Evolutionary conservation across 208 protist genomes (phyloP), one percentile per base, ranked within the genome.

Genomic region (Leishmania turanica): DNA sequence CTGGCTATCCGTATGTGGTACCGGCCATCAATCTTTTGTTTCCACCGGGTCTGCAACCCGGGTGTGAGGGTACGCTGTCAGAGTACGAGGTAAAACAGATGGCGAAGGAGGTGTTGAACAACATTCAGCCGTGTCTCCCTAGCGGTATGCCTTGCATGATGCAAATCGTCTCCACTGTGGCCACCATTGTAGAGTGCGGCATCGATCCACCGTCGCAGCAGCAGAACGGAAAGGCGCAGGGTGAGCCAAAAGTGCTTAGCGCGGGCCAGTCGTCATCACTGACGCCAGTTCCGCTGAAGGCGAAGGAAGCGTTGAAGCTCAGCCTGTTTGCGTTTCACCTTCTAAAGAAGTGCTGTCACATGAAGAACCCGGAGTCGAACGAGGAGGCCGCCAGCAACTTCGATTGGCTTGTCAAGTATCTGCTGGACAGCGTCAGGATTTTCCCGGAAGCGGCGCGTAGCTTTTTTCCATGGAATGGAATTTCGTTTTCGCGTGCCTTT

Each of bases 321-420:
- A 93, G 91, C 71, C 31, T 95, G 66, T 82, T 97, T 21, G 65
- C 92, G 5, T 86, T 95, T n/a, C 88, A 96, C 82, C 82, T 97
- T 24, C 74, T 94, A 21, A 87, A 89, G 78, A 95, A 94, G 76
- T 96, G 90, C 79, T 97, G 94, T 79, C 84, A 95, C 60, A 84
- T 97, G 75, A 93, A 91, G 71, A 78, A 94, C 74, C 89, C 91
- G 21, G 92, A 93, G 78, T 96, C 92, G 31, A 88, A 87, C 45
- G 92, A 95, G 77, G 92, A 97, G 79, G 90, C 90, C 1, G 86
- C 84, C 53, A 81, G 88, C 78, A 94, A 92, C 75, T 97, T 94
- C 80, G 81, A 92, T 19, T 92, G 79, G 72, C 77, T 96, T 31
- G 77, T 80, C 34, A 74, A 75, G 40, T 95, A 96, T 70, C 82